Base-by-base conservation (phyloP, 2,329 filamentous ascomycete genomes). In the Triangularia setosa region DNA sequence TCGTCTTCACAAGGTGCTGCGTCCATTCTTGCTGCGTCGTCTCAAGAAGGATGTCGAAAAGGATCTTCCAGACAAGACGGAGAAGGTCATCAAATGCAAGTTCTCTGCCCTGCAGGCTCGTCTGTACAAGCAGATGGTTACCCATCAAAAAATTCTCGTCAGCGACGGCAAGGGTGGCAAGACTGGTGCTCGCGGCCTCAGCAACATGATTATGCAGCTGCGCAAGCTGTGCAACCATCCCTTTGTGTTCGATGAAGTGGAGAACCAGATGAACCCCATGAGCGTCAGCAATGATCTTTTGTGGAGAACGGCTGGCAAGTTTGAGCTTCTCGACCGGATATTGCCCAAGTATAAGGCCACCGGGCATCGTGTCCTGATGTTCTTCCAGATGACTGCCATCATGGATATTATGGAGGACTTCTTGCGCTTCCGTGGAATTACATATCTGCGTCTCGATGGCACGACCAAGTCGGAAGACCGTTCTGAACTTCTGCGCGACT, bases 361-460 rank as follows among this genome's bases (percentile, higher is more conserved):
- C 1, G 92, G 92, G 16, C 95, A 99, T 86, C 90, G 95, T 78
- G 93, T 98, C 27, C 83, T 99, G 76, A 98, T 99, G 91, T 99
- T 99, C 85, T 99, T 99, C 84, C 95, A 99, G 77, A 99, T 99
- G 95, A 99, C 95, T 3, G 93, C 96, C 67, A 99, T 99, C 75
- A 99, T 99, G 95, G 97, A 99, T 79, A 99, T 99, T 73, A 98
- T 99, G 95, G 95, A 99, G 72, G 95, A 99, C 76, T 99, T 96
- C 76, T 79, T 99, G 67, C 90, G 94, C 3, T 90, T 92, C 73
- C 87, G 92, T 69, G 90, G 89, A 56, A 83, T 97, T 70, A 84
- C 90, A 73, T 99, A 96, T 75, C 84, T 99, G 69, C 93, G 95
- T 75, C 83, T 99, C 65, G 95, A 99, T 73, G 95, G 95, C 81